These are phyloP conservation scores for Phlegmacium glaucopus DNA, from an alignment of 768 basidiomycete genomes.

Conservation along the genomic window DNA sequence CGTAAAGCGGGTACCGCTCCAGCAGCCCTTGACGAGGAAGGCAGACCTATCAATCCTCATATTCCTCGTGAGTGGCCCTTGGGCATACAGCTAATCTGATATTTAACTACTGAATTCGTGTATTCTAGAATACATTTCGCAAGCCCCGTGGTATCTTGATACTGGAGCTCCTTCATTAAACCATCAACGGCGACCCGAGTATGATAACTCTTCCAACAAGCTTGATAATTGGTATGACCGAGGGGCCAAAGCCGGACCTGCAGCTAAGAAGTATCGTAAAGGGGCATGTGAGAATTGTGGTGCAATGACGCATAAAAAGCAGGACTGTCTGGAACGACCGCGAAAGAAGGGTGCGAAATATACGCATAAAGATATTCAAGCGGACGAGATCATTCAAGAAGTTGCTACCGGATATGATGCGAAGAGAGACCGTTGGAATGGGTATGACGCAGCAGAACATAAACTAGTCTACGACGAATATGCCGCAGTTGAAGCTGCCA, in stretches of 20 bases:
- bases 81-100: neutral
- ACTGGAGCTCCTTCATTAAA: conserved; percentile 90
- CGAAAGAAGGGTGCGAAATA: conserved; percentile 94
- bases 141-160: conserved; percentile 98
- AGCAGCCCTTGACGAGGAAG: conserved; percentile 92
- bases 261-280: conserved; percentile 95
- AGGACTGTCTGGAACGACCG: conserved; percentile 95
- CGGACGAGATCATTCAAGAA: conserved; percentile 89
- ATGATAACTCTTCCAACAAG: conserved; percentile 54
- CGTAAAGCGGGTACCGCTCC: conserved; percentile 98
- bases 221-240: conserved; percentile 93
- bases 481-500: conserved; percentile 84
- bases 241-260: conserved; percentile 79
- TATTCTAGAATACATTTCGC: conserved; percentile 87
- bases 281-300: conserved; percentile 99
- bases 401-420: conserved; percentile 80
- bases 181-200: conserved; percentile 85
- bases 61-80: conserved; percentile 77
- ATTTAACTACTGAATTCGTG: conserved; percentile 2
- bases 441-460: conserved; percentile 90
- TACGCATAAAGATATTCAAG: conserved; percentile 84
- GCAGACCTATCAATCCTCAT: conserved; percentile 95
- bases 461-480: conserved; percentile 90
- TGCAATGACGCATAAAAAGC: conserved; percentile 87
- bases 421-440: conserved; percentile 98